These are phyloP conservation scores for Penicillium sp. DNA, from an alignment of 2,329 filamentous ascomycete species.

Conservation along the genomic window DNA sequence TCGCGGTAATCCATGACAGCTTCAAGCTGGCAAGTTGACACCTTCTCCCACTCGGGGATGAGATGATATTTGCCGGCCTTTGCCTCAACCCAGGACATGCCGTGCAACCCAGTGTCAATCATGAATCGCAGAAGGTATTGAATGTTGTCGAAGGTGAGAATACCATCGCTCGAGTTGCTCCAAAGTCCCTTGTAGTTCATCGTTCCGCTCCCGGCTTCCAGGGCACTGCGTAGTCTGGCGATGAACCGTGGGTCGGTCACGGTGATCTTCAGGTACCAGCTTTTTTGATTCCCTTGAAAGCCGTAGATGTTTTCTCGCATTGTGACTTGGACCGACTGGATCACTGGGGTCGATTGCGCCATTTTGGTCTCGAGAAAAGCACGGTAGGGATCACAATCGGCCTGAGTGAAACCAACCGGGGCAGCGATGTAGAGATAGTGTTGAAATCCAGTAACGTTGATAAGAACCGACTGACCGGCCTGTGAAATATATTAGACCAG, in stretches of 20 bases:
- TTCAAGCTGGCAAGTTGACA: constrained; percentile 97
- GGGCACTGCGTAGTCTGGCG: constrained; percentile 71
- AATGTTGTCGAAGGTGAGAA: constrained; percentile 94
- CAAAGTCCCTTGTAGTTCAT: constrained; percentile 93
- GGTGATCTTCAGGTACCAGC: constrained; percentile 89
- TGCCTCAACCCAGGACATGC: constrained; percentile 97
- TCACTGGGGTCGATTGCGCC: constrained; percentile 71
- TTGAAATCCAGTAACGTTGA: constrained; percentile 94
- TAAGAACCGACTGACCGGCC: constrained; percentile 83
- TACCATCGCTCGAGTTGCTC: constrained; percentile 68
- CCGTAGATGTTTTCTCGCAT: constrained; percentile 91
- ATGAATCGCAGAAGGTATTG: constrained; percentile 96
- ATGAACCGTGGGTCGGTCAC: constrained; percentile 89
- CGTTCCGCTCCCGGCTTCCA: constrained; percentile 67
- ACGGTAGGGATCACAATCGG: constrained; percentile 79
- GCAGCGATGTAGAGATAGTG: constrained; percentile 96
- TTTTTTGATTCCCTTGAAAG: constrained; percentile 91
- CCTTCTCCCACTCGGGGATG: constrained; percentile 66
- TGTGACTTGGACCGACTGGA: constrained; percentile 79
- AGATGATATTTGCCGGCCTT: constrained; percentile 74
- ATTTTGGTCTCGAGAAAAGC: constrained; percentile 79
- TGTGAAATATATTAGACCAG: constrained; percentile 32
- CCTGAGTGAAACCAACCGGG: constrained; percentile 76
- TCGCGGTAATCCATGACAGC: constrained; percentile 81
- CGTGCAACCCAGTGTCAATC: constrained; percentile 92